Percentiles rank a stretch among this genome's conserved stretches.
phyloP scores from a whole-genome alignment of 257 asterid species.

The Primulina tabacum region DNA sequence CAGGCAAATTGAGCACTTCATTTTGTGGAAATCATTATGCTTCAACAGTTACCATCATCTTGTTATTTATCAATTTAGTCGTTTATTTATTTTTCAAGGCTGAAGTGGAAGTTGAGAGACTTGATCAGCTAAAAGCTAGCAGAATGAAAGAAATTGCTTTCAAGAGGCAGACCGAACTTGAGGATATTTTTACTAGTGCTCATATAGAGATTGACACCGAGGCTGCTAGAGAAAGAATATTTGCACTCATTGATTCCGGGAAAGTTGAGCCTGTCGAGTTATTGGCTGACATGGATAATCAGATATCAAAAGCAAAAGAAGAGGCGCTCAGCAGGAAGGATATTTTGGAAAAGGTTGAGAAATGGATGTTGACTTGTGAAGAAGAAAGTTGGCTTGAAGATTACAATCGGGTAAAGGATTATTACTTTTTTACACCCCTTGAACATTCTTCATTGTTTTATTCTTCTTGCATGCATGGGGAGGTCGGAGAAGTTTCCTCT shows the following conservation, averaged over 20 bases:
- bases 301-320: conserved; percentile 81
- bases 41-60: neutral
- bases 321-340: conserved; percentile 90
- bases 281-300: conserved; percentile 89
- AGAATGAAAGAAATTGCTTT: conserved; percentile 94
- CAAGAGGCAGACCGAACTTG: conserved; percentile 89
- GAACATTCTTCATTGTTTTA: neutral
- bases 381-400: conserved; percentile 99
- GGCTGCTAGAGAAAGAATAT: conserved; percentile 71
- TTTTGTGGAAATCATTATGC: conserved; percentile 7
- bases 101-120: conserved; percentile 95
- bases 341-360: conserved; percentile 95
- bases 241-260: conserved; percentile 83
- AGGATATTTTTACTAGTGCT: conserved; percentile 80
- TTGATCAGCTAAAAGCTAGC: conserved; percentile 91
- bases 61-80: conserved; percentile 17
- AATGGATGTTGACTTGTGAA: conserved; percentile 97
- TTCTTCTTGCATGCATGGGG: conserved; percentile 6
- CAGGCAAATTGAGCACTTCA: conserved; percentile 44
- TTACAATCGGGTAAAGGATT: conserved; percentile 70
- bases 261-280: conserved; percentile 80
- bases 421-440: neutral
- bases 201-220: conserved; percentile 84
- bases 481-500: conserved; percentile 10
- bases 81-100: conserved; percentile 47